These are phyloP conservation scores for Austroboletus festivus DNA, from an alignment of 768 basidiomycete genomes.

Conservation along the genomic window DNA sequence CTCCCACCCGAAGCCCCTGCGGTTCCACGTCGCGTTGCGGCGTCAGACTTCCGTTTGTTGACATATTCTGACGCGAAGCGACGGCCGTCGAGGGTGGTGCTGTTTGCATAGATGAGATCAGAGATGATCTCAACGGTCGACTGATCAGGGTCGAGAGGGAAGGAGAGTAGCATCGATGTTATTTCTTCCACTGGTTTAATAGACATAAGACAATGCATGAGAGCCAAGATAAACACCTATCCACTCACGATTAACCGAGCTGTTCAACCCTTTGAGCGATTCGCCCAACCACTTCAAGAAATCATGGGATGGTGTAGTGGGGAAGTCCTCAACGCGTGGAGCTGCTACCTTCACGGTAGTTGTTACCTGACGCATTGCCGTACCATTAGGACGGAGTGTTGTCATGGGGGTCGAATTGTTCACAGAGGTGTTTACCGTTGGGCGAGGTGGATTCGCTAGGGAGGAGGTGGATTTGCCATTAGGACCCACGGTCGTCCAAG, in stretches of 20 bases:
- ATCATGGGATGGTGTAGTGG: slow-evolving; percentile 74
- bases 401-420: slow-evolving; percentile 28
- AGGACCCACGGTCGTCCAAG: slow-evolving; percentile 87
- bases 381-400: slow-evolving; percentile 38
- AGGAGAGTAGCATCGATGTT: slow-evolving; percentile 90
- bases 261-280: slow-evolving; percentile 70
- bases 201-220: slow-evolving; percentile 15
- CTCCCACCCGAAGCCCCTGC: slow-evolving; percentile 30
- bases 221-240: not conserved
- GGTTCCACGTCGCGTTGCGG: slow-evolving; percentile 49
- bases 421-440: slow-evolving; percentile 32
- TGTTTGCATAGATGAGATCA: slow-evolving; percentile 91
- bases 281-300: slow-evolving; percentile 91
- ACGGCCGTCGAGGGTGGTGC: slow-evolving; percentile 91
- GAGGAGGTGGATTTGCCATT: slow-evolving; percentile 55
- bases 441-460: slow-evolving; percentile 32
- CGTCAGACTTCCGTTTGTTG: slow-evolving; percentile 81
- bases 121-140: slow-evolving; percentile 89
- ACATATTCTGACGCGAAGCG: slow-evolving; percentile 94
- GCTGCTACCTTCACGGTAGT: slow-evolving; percentile 30
- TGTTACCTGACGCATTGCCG: slow-evolving; percentile 36
- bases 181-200: slow-evolving; percentile 82
- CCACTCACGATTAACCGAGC: slow-evolving; percentile 51
- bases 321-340: slow-evolving; percentile 56
- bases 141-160: slow-evolving; percentile 85